Percentiles rank a stretch among this genome's conserved stretches.
Evolutionary conservation across 257 asterid species (phyloP).

Genomic region (Solanum megistacrolobum): DNA sequence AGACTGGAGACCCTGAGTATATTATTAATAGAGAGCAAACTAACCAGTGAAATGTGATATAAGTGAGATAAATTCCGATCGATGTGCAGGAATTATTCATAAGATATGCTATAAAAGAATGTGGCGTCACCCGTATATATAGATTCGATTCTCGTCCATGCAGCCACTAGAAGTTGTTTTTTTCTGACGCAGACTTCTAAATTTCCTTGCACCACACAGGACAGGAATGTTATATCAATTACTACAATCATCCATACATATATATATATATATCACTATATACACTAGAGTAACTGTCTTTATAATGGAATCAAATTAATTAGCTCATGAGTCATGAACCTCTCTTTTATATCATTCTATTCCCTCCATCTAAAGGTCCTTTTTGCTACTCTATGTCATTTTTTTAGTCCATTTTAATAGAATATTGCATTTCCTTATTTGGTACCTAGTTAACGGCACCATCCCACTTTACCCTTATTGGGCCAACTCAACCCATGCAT

Average conservation of each 20-base stretch:
- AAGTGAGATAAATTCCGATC: neutral
- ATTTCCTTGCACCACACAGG: neutral
- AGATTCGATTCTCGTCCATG: neutral
- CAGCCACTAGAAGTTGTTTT: neutral
- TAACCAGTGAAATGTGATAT: neutral
- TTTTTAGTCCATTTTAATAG: too few relatives aligned
- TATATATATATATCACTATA: neutral
- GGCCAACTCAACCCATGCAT: too few relatives aligned
- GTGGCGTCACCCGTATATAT: neutral
- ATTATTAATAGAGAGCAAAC: neutral
- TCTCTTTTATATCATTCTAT: neutral
- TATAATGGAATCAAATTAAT: neutral
- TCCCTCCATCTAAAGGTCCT: neutral
- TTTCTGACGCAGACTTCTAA: neutral
- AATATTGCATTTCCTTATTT: too few relatives aligned
- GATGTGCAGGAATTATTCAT: neutral
- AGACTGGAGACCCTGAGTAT: too few relatives aligned
- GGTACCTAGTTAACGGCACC: too few relatives aligned
- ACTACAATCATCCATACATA: neutral
- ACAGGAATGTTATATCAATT: too few relatives aligned
- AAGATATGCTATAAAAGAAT: neutral
- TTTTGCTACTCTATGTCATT: neutral
- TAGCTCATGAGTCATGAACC: neutral
- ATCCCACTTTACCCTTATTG: too few relatives aligned
- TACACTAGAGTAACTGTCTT: neutral